Percentiles rank a stretch among this genome's conserved stretches.
Evolutionary conservation across 306 rosid genomes (phyloP).

Genomic region (Corylus avellana): DNA sequence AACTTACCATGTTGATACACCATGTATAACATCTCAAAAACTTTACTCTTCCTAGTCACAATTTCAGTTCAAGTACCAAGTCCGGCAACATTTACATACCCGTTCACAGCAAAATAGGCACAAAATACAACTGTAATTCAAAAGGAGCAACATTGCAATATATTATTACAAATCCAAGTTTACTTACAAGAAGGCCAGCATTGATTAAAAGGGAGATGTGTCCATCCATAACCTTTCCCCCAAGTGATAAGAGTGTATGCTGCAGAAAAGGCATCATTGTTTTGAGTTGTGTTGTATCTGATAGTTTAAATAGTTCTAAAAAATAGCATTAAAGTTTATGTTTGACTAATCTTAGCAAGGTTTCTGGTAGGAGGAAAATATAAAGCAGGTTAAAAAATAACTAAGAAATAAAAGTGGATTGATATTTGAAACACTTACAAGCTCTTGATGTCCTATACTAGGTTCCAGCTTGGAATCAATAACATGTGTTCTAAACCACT

Average conservation of each 20-base stretch:
- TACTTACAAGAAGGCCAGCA: conserved; percentile 82
- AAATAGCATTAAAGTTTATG: neutral
- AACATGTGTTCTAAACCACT: conserved; percentile 76
- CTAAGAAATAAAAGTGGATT: conserved; percentile 14
- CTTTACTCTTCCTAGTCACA: neutral
- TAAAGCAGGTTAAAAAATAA: conserved; percentile 25
- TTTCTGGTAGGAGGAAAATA: conserved; percentile 15
- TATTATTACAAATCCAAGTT: conserved; percentile 9
- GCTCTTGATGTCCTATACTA: conserved; percentile 80
- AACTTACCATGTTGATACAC: neutral
- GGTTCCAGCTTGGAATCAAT: conserved; percentile 69
- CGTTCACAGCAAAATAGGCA: neutral
- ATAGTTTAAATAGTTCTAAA: conserved; percentile 6
- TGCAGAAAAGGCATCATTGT: conserved; percentile 37
- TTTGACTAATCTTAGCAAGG: neutral
- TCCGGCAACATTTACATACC: neutral
- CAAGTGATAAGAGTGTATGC: conserved; percentile 79
- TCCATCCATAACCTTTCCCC: conserved; percentile 86
- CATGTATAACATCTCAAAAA: neutral
- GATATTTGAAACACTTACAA: conserved; percentile 68
- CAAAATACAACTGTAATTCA: neutral
- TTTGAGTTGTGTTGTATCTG: neutral
- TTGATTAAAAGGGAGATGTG: conserved; percentile 82
- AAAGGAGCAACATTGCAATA: conserved; percentile 11
- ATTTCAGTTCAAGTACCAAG: neutral